Percentiles rank a stretch among this genome's conserved stretches.
These are phyloP conservation scores for Paecilomyces sp. DNA, from an alignment of 2,329 filamentous ascomycete species.

Conservation along the genomic window DNA sequence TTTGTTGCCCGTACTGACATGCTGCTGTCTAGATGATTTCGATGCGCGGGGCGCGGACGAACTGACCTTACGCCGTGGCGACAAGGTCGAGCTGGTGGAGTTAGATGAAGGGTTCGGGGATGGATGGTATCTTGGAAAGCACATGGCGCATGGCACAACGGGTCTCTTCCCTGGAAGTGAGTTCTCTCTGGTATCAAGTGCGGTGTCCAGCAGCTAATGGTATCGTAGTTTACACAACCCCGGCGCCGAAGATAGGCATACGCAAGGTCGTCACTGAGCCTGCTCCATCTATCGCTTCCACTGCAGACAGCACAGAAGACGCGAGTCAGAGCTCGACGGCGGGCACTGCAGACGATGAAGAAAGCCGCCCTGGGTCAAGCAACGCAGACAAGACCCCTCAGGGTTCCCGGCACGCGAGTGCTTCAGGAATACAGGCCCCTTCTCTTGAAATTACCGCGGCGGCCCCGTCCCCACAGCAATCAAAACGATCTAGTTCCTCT, in stretches of 20 bases:
- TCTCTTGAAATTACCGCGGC: constrained; percentile 12
- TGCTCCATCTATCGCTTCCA: constrained; percentile 7
- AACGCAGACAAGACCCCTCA: constrained; percentile 34
- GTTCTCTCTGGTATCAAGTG: background rate
- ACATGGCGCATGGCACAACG: constrained; percentile 32
- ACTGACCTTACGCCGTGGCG: constrained; percentile 73
- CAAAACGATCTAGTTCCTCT: constrained; percentile 27
- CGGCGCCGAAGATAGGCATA: constrained; percentile 16
- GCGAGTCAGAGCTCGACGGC: background rate
- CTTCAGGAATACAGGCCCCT: constrained; percentile 19
- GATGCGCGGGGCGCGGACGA: constrained; percentile 86
- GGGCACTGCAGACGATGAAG: constrained; percentile 5
- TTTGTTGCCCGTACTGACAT: constrained; percentile 6
- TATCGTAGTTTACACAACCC: constrained; percentile 18
- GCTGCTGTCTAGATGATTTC: constrained; percentile 70
- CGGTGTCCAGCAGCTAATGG: constrained; percentile 3
- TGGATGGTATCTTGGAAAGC: constrained; percentile 56
- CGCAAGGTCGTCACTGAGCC: constrained; percentile 12
- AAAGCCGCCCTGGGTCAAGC: constrained; percentile 16
- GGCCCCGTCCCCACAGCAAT: constrained; percentile 15
- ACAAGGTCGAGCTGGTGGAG: constrained; percentile 57
- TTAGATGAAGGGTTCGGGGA: constrained; percentile 61
- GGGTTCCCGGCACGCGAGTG: constrained; percentile 30
- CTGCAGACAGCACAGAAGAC: constrained; percentile 3
- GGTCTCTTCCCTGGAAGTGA: constrained; percentile 41